A percentile compares a stretch with the other conserved stretches of the same genome.
Conservation (phyloP, 75 land plant genomes). For the Sequoiadendron giganteum region DNA sequence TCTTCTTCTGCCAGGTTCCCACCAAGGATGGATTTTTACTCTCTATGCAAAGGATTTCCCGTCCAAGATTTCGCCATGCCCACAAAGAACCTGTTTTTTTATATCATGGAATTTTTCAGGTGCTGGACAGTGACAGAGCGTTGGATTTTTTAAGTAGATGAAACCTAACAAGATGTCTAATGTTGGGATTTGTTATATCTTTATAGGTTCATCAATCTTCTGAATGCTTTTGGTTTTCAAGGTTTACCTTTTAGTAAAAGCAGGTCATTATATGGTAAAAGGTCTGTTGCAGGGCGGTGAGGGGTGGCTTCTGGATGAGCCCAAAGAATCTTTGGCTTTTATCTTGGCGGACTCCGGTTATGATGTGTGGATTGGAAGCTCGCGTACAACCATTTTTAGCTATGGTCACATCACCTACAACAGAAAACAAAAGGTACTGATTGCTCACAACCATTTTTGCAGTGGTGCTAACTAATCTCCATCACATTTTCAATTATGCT, state of each 20-base stretch:
- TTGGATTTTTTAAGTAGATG: not conserved
- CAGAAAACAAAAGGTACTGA: conserved; percentile 29
- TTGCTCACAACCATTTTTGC: not conserved
- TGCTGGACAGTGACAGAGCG: not conserved
- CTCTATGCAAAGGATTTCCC: conserved; percentile 58
- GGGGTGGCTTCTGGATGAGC: conserved; percentile 57
- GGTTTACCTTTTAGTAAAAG: too few species aligned
- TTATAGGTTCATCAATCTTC: not conserved
- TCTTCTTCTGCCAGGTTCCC: conserved; percentile 39
- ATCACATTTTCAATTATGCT: not conserved
- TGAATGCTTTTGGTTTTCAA: not conserved
- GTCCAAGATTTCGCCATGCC: conserved; percentile 11
- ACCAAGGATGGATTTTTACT: conserved; percentile 70
- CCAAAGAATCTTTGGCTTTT: conserved; percentile 58
- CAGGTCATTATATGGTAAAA: not conserved
- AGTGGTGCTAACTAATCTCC: not conserved
- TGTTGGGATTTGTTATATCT: not conserved
- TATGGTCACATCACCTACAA: conserved; percentile 43
- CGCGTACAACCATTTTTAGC: conserved; percentile 61
- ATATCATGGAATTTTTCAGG: conserved; percentile 60
- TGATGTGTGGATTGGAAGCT: conserved; percentile 85
- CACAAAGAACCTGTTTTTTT: conserved; percentile 39
- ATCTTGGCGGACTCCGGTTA: conserved; percentile 71
- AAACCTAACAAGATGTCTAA: not conserved
- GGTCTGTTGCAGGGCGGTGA: conserved; percentile 51